phyloP scores from a whole-genome alignment of 2,329 filamentous ascomycete species.

The Metarhizium anisopliae region DNA sequence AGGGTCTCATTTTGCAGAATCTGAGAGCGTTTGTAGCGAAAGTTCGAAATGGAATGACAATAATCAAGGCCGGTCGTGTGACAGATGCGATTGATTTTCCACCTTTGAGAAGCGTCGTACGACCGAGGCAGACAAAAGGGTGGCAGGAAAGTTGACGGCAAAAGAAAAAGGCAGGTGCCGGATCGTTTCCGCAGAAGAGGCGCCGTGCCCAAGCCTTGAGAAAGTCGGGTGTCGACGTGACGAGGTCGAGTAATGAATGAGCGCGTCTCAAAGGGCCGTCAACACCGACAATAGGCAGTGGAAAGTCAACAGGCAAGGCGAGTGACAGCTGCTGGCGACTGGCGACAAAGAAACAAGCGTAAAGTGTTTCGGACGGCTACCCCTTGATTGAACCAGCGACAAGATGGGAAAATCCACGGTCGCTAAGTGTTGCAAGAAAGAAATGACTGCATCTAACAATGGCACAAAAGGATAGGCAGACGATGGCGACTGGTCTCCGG shows the following conservation, averaged over 20 bases:
- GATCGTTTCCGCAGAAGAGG: slow-evolving; percentile 17
- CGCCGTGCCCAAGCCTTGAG: slow-evolving; percentile 2
- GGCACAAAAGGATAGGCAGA: slow-evolving; percentile 2
- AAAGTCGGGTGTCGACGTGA: not conserved
- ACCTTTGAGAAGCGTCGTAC: not conserved
- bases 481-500: not conserved
- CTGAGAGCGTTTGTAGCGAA: slow-evolving; percentile 7
- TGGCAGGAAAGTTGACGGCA: not conserved
- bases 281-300: not conserved
- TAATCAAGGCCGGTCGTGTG: not conserved
- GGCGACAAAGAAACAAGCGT: not conserved
- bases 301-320: not conserved
- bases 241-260: not conserved
- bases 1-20: slow-evolving; percentile 20
- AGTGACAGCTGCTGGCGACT: not conserved
- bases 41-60: slow-evolving; percentile 6
- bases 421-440: not conserved
- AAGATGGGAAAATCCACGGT: not conserved
- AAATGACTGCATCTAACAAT: not conserved
- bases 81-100: not conserved
- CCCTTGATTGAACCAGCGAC: not conserved
- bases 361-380: not conserved
- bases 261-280: not conserved
- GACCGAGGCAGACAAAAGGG: not conserved
- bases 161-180: slow-evolving; percentile 4